phyloP scores from a whole-genome alignment of 1,284 basidiomycete genomes.

The Phlebopus sp. region DNA sequence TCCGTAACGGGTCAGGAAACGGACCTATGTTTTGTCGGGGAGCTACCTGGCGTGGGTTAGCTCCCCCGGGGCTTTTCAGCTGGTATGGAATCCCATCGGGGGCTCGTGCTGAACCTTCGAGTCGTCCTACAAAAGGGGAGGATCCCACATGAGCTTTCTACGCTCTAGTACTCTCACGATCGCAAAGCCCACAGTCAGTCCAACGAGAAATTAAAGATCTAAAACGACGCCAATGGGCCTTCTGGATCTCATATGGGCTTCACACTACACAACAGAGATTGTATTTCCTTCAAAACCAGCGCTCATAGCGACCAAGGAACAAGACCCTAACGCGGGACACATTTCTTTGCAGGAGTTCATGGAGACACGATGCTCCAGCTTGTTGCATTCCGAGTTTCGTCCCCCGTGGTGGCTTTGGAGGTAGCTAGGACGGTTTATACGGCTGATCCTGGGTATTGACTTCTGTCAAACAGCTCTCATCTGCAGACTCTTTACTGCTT shows the following conservation, averaged over 20 bases:
- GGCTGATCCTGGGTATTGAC: slow-evolving; percentile 7
- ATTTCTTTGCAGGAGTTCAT: slow-evolving; percentile 54
- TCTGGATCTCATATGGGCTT: neutral
- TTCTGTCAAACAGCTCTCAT: slow-evolving; percentile 52
- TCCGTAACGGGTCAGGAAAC: too few relatives aligned
- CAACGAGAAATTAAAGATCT: too few relatives aligned
- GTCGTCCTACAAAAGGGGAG: too few relatives aligned
- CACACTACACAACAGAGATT: slow-evolving; percentile 23
- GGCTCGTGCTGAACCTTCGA: too few relatives aligned
- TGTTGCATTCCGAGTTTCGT: slow-evolving; percentile 47
- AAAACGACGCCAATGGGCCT: too few relatives aligned
- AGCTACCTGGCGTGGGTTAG: too few relatives aligned
- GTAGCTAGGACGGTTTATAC: slow-evolving; percentile 32
- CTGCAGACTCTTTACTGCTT: slow-evolving; percentile 72
- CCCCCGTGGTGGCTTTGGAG: slow-evolving; percentile 72
- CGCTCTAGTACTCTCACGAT: too few relatives aligned
- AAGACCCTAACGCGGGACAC: slow-evolving; percentile 10
- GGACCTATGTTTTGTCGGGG: too few relatives aligned
- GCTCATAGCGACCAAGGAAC: slow-evolving; percentile 36
- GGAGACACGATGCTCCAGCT: slow-evolving; percentile 54
- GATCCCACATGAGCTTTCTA: too few relatives aligned
- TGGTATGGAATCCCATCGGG: too few relatives aligned
- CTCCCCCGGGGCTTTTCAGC: too few relatives aligned
- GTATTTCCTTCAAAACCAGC: slow-evolving; percentile 40
- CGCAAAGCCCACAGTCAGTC: too few relatives aligned